A percentile compares a stretch with the other conserved stretches of the same genome.
These are phyloP conservation scores for Plasmodium inui DNA, from an alignment of 169 alveolate species.

Conservation along the genomic window DNA sequence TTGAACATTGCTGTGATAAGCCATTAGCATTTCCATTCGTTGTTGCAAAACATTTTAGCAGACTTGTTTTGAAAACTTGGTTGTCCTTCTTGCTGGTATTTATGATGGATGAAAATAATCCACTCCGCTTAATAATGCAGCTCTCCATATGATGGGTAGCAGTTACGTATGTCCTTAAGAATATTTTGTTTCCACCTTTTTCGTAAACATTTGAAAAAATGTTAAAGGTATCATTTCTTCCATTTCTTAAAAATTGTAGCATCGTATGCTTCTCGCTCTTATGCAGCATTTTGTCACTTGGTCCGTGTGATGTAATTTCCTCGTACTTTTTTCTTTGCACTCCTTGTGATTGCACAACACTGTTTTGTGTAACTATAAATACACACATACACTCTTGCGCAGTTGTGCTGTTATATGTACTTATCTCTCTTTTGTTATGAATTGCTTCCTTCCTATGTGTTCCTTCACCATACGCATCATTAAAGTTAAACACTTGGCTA, in stretches of 20 bases:
- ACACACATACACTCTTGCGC: background rate
- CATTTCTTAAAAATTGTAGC: conserved; percentile 25
- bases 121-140: background rate
- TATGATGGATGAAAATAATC: background rate
- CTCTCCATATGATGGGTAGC: background rate
- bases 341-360: background rate
- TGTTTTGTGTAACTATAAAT: background rate
- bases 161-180: conserved; percentile 15
- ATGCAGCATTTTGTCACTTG: conserved; percentile 14
- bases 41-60: conserved; percentile 28
- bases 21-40: conserved; percentile 13
- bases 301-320: background rate
- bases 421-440: background rate
- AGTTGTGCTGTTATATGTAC: background rate
- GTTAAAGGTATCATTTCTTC: conserved; percentile 11
- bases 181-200: conserved; percentile 36
- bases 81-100: background rate
- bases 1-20: conserved; percentile 17
- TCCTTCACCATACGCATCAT: background rate
- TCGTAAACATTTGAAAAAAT: conserved; percentile 26
- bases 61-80: conserved; percentile 6
- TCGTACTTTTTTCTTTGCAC: background rate
- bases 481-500: background rate
- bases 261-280: conserved; percentile 7
- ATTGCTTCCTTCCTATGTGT: background rate